Conservation (phyloP, 2,329 filamentous ascomycete species). For the Ascochyta pisi region DNA sequence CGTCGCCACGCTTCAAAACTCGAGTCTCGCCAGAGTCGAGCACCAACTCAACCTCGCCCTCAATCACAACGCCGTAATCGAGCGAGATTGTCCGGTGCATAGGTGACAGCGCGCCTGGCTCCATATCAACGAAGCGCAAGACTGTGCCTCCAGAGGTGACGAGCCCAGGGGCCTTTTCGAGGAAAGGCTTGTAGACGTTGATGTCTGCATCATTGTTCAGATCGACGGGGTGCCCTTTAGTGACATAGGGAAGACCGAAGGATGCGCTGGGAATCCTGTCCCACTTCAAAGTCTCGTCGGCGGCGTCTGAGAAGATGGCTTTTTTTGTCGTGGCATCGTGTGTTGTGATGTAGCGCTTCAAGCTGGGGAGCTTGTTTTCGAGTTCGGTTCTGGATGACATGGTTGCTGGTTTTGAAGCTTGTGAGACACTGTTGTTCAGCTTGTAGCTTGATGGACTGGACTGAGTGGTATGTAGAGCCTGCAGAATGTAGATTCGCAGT, state of each 20-base stretch:
- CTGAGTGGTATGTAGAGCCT: not conserved
- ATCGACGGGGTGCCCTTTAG: constrained; percentile 55
- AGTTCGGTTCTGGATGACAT: constrained; percentile 23
- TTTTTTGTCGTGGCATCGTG: constrained; percentile 43
- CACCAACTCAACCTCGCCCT: constrained; percentile 47
- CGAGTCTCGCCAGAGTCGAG: constrained; percentile 48
- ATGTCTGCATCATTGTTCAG: constrained; percentile 57
- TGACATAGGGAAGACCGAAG: constrained; percentile 59
- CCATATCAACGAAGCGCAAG: constrained; percentile 48
- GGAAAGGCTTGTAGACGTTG: constrained; percentile 52
- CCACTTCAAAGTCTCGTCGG: constrained; percentile 33
- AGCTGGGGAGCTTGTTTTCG: constrained; percentile 32
- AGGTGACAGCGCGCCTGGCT: constrained; percentile 36
- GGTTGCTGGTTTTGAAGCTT: not conserved
- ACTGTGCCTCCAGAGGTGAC: constrained; percentile 56
- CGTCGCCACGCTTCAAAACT: constrained; percentile 45
- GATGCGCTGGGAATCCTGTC: constrained; percentile 33
- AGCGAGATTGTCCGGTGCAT: constrained; percentile 51
- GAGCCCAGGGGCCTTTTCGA: constrained; percentile 57
- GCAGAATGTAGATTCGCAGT: not conserved
- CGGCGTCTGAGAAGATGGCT: constrained; percentile 40
- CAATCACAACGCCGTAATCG: constrained; percentile 50
- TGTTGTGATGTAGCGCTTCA: constrained; percentile 48
- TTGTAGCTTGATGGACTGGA: not conserved
- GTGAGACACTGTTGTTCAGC: not conserved